Evolutionary conservation across 176 grass and related monocot species (phyloP), one percentile per base, ranked within the genome.

Genomic region (Triticum monococcum): DNA sequence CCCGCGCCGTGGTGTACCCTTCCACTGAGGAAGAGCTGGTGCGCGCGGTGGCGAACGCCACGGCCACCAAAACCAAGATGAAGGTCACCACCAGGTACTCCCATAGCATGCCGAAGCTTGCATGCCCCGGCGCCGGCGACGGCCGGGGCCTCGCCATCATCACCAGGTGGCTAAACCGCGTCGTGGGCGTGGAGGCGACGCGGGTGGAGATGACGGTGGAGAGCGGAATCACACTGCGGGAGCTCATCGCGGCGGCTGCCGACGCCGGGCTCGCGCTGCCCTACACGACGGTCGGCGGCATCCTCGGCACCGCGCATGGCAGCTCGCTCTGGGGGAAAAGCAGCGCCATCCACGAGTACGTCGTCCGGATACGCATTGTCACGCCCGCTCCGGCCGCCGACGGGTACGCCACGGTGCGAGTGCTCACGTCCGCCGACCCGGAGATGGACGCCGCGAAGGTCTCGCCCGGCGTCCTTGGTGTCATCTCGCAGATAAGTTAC

Each of bases 271-370:
- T 97, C 7, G 81, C 92, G 79, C 86, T 94, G 66, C 89, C 92
- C 1, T 80, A 97, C 76, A 38, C 81, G 77, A 97, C 92, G 12
- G 74, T 94, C 5, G 95, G 92, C 16, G 95, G 95, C 35, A 72
- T 97, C 72, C 67, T 97, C 10, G 63, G 81, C 65, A 97, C 90
- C 88, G 32, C 95, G 48, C 48, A 50, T 0, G 48, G 48, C 48
- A 50, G 48, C 48, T 50, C 14, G 48, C 48, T 50, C 48, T 50
- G 48, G 14, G 48, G 48, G 5, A 50, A 50, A 50, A 13, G 48
- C 48, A 50, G 48, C 48, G 48, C 48, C 14, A 1, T 50, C 14
- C 48, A 50, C 1, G 48, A 50, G 48, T 50, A 50, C 48, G 14
- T 17, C 48, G 48, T 50, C 48, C 1, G 48, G 48, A 50, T 50